Base-by-base conservation (phyloP, 2,329 filamentous ascomycete genomes). In the Furcasterigmium furcatum region DNA sequence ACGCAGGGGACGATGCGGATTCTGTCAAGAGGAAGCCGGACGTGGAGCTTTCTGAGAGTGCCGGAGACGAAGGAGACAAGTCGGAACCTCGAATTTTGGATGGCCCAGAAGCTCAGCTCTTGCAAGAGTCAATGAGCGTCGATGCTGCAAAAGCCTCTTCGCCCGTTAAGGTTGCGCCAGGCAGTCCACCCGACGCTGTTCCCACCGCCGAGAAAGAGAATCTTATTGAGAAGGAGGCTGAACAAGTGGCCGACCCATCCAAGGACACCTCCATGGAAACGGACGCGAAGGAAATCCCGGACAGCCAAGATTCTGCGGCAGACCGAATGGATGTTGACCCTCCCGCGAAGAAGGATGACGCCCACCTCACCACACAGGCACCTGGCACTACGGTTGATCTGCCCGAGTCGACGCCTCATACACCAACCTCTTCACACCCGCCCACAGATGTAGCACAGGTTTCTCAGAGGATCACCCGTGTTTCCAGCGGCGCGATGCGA, bases 401-500 rank as follows among this genome's bases (percentile, higher is more conserved):
- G n/a, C 12, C 34, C 34, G n/a, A 36, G 34, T 19, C n/a, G n/a
- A 36, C 34, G 9, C 34, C 34, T 6, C 16, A 36, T 7, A 9
- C 34, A 8, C n/a, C 34, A 36, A 27, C 24, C 12, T n/a, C n/a
- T n/a, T n/a, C n/a, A n/a, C 24, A 27, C 12, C 24, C 24, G 7
- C 47, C 53, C 5, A 39, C 45, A 36, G 43, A 46, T 35, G 50
- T 48, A 44, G 52, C 54, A 54, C 35, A 34, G n/a, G 34, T 36
- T 16, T 36, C 34, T 36, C 34, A 36, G 9, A 18, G 34, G 68
- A 85, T 82, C 10, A 88, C 84, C 2, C 70, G 85, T 54, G 82
- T 87, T 19, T 82, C 83, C 4, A 87, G 86, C 9, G 85, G 84
- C 35, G 80, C 83, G 3, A 81, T 88, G 54, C 75, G 80, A 49